These are phyloP conservation scores for Penicillium goetzii DNA, from an alignment of 495 filamentous ascomycete genomes.

Conservation along the genomic window DNA sequence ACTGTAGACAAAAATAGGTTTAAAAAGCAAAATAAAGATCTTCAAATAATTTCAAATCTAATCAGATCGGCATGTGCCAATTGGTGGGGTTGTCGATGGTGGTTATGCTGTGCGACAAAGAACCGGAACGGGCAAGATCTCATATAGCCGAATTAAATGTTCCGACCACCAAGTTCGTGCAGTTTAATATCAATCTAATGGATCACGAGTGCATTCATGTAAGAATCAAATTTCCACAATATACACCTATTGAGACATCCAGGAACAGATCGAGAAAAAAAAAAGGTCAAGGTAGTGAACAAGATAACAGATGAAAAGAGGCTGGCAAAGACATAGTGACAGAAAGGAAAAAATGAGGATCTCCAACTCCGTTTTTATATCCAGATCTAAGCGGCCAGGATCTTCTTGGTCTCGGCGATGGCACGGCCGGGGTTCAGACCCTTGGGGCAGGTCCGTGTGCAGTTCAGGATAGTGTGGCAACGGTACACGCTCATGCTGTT, in stretches of 20 bases:
- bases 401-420: conserved; percentile 98
- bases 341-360: conserved; percentile 30
- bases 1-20: not conserved
- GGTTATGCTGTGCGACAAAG: not conserved
- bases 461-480: conserved; percentile 99
- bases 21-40: not conserved
- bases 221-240: conserved; percentile 48
- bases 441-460: conserved; percentile 95
- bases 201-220: conserved; percentile 35
- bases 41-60: not conserved
- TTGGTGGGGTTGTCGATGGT: not conserved
- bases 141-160: conserved; percentile 12
- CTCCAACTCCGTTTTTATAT: conserved; percentile 44
- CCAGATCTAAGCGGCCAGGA: conserved; percentile 63
- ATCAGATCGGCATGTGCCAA: conserved; percentile 3
- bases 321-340: conserved; percentile 36
- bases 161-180: not conserved
- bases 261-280: conserved; percentile 35
- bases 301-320: conserved; percentile 28
- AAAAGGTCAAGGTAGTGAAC: conserved; percentile 23
- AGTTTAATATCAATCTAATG: conserved; percentile 22
- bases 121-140: not conserved
- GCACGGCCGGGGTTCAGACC: conserved; percentile 92
- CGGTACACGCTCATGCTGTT: conserved; percentile 98
- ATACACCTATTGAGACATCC: conserved; percentile 56